phyloP scores from a whole-genome alignment of 352 stramenopile species.

The Pythium aristosporum region DNA sequence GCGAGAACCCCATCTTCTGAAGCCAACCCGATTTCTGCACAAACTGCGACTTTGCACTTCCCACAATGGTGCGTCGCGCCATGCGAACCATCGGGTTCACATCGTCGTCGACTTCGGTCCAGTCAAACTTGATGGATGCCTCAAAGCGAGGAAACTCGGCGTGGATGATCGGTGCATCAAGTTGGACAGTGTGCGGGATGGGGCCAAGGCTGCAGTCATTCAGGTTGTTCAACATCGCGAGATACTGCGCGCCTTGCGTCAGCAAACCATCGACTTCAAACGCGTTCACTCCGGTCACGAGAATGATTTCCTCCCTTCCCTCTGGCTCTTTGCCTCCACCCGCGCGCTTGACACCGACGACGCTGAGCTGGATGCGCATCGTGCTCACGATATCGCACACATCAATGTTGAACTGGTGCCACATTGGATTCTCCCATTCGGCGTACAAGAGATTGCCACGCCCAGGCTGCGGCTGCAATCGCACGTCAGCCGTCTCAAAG shows the following conservation, averaged over 20 bases:
- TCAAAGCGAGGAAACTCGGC: constrained; percentile 68
- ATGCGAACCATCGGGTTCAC: constrained; percentile 28
- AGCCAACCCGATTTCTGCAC: constrained; percentile 83
- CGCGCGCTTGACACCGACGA: constrained; percentile 72
- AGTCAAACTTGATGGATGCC: constrained; percentile 73
- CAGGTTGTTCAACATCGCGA: constrained; percentile 83
- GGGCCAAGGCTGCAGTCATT: constrained; percentile 66
- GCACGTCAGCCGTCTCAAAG: constrained; percentile 70
- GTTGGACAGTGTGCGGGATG: constrained; percentile 69
- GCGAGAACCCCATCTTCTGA: constrained; percentile 76
- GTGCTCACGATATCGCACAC: constrained; percentile 67
- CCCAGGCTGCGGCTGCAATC: constrained; percentile 55
- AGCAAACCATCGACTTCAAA: constrained; percentile 80
- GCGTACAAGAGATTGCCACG: constrained; percentile 69
- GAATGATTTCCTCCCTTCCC: constrained; percentile 59
- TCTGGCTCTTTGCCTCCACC: constrained; percentile 43
- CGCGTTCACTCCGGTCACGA: constrained; percentile 78
- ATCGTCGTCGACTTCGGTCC: constrained; percentile 32
- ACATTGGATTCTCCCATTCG: constrained; percentile 71
- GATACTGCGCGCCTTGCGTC: constrained; percentile 64
- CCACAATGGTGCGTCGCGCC: constrained; percentile 56
- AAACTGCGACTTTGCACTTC: constrained; percentile 47
- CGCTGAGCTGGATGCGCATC: constrained; percentile 74
- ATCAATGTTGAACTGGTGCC: constrained; percentile 79
- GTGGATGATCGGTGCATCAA: constrained; percentile 71